Evolutionary conservation across 306 rosid species (phyloP).

Genomic region (Benincasa hispida): DNA sequence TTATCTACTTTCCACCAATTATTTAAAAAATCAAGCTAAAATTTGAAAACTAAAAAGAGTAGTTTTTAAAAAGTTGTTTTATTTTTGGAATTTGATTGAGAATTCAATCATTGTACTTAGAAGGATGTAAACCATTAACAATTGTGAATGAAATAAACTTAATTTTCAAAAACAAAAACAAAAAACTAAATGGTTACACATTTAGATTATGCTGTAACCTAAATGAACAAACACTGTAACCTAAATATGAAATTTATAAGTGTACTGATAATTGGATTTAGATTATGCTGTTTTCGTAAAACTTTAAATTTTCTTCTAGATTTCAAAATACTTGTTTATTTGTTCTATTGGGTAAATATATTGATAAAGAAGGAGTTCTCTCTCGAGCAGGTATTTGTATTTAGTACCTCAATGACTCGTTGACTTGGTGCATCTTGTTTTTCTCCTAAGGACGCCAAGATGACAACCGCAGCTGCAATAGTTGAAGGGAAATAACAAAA

Average conservation of each 20-base stretch:
- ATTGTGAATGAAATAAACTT: no score
- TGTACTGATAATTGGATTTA: background rate
- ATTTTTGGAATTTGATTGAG: no score
- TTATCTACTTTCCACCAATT: no score
- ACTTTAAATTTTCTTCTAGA: background rate
- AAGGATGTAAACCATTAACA: no score
- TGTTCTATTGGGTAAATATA: background rate
- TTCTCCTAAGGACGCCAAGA: conserved; percentile 55
- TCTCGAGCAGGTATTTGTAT: background rate
- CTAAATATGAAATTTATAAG: background rate
- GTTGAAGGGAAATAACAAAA: conserved; percentile 77
- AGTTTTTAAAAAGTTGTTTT: no score
- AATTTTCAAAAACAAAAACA: no score
- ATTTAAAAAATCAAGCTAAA: no score
- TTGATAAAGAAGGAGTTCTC: background rate
- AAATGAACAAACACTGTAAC: background rate
- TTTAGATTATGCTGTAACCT: no score
- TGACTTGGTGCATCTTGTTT: conserved; percentile 33
- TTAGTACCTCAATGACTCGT: conserved; percentile 47
- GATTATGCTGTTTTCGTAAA: background rate
- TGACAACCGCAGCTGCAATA: conserved; percentile 84
- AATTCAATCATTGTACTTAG: no score
- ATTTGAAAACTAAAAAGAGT: no score
- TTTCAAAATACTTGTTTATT: background rate
- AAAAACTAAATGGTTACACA: no score